Percentiles rank a stretch among this genome's conserved stretches.
These are phyloP conservation scores for Neurospora sp. DNA, from an alignment of 495 filamentous ascomycete species.

Conservation along the genomic window DNA sequence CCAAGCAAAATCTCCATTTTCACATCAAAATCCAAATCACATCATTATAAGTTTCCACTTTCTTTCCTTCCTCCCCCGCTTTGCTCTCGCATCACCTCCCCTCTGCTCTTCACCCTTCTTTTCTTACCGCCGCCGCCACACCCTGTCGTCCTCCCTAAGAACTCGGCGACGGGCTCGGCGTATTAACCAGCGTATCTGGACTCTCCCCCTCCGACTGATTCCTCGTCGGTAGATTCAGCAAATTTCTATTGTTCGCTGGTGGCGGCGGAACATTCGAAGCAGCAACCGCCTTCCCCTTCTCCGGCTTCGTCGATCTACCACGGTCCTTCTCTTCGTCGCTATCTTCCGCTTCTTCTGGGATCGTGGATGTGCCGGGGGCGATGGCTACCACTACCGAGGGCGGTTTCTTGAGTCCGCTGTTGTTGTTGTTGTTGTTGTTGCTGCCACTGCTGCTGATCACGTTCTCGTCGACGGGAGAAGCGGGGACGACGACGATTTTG, in stretches of 20 bases:
- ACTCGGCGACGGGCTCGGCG: neutral
- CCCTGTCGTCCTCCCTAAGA: neutral
- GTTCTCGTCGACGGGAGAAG: neutral
- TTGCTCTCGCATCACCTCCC: too few species aligned
- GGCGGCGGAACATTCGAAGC: neutral
- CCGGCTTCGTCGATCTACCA: conserved; percentile 1
- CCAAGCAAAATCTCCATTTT: neutral
- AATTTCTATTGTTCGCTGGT: neutral
- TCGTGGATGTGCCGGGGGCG: neutral
- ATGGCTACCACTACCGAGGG: neutral
- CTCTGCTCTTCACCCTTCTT: neutral
- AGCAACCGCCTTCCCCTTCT: conserved; percentile 5
- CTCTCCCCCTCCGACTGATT: conserved; percentile 14
- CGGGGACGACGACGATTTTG: neutral
- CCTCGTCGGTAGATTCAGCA: neutral
- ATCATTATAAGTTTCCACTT: neutral
- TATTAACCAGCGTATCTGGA: conserved; percentile 17
- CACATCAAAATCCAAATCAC: neutral
- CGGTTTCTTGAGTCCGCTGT: neutral
- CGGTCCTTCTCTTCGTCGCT: neutral
- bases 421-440: neutral
- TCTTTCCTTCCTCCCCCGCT: neutral
- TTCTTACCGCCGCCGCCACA: too few species aligned
- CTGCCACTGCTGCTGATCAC: neutral
- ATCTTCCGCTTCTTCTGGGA: neutral